A percentile compares a stretch with the other conserved stretches of the same genome.
phyloP scores from a whole-genome alignment of 2,329 filamentous ascomycete species.

The Diaporthe amygdali region DNA sequence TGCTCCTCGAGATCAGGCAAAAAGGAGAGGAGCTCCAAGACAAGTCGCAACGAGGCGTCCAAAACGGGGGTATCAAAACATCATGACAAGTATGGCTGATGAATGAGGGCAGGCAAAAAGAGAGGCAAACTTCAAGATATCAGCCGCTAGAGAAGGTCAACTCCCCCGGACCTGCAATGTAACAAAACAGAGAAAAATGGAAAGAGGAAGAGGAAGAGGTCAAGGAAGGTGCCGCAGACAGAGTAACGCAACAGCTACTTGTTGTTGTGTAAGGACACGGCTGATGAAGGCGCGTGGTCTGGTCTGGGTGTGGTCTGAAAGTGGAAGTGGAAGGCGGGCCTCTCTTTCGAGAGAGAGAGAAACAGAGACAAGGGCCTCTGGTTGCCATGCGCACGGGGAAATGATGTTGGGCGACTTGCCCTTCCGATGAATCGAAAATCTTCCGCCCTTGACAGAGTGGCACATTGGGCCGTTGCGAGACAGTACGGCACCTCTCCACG shows the following conservation, averaged over 20 bases:
- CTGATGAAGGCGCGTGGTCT: not conserved
- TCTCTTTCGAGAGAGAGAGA: too few species aligned
- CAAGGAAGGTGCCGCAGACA: conserved; percentile 1
- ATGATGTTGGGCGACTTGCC: conserved; percentile 10
- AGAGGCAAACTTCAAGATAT: not conserved
- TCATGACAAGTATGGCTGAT: conserved; percentile 13
- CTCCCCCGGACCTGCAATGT: conserved; percentile 8
- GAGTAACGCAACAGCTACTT: conserved; percentile 8
- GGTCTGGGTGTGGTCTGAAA: conserved; percentile 5
- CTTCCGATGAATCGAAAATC: conserved; percentile 11
- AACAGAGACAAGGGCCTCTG: not conserved
- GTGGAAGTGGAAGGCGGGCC: not conserved
- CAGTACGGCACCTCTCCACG: not conserved
- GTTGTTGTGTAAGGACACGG: conserved; percentile 12
- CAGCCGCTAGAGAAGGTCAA: conserved; percentile 21
- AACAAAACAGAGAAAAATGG: not conserved
- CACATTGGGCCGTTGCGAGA: not conserved
- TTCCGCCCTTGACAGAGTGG: conserved; percentile 2
- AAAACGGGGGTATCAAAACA: conserved; percentile 23
- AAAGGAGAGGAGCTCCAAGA: conserved; percentile 9
- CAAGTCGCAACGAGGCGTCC: conserved; percentile 18
- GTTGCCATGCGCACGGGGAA: conserved; percentile 16
- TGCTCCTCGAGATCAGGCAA: conserved; percentile 14
- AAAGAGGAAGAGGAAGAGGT: not conserved
- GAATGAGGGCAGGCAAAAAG: not conserved